Percentiles rank a stretch among this genome's conserved stretches.
These are phyloP conservation scores for Pelargonium fulgidum DNA, from an alignment of 441 rosid species.

Conservation along the genomic window DNA sequence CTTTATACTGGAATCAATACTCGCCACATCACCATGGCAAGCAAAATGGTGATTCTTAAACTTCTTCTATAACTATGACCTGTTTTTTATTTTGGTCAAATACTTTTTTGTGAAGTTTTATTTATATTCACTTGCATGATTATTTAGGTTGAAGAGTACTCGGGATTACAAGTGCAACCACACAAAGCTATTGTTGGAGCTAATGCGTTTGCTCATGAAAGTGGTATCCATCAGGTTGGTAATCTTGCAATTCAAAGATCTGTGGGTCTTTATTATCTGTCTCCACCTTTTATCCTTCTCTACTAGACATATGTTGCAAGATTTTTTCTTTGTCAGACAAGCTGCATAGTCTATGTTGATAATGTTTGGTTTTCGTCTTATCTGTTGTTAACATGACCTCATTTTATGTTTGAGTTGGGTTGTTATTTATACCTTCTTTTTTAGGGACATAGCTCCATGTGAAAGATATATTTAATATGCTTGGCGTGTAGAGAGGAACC, in stretches of 20 bases:
- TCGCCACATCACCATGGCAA: conserved; percentile 69
- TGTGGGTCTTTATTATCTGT: neutral
- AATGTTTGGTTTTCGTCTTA: neutral
- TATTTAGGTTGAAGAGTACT: conserved; percentile 79
- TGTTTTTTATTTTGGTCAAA: neutral
- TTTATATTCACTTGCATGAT: conserved; percentile 18
- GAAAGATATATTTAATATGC: neutral
- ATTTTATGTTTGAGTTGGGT: neutral
- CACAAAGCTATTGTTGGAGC: conserved; percentile 96
- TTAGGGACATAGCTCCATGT: neutral
- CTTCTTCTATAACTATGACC: conserved; percentile 1
- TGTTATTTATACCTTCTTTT: too few relatives aligned
- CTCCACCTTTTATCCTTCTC: too few relatives aligned
- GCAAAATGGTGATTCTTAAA: conserved; percentile 71
- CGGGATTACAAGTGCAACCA: conserved; percentile 83
- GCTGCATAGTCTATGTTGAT: neutral
- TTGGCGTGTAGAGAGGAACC: too few relatives aligned
- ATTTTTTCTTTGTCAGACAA: neutral
- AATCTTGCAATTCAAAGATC: neutral
- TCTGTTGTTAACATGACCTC: neutral
- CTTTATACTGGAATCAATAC: conserved; percentile 70
- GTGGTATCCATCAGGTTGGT: conserved; percentile 82
- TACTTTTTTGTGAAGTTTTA: too few relatives aligned
- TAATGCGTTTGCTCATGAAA: conserved; percentile 87
- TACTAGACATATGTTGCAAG: too few relatives aligned